Percentiles rank a stretch among this genome's conserved stretches.
These are phyloP conservation scores for Ganoderma multipileum DNA, from an alignment of 1,284 basidiomycete genomes.

Conservation along the genomic window DNA sequence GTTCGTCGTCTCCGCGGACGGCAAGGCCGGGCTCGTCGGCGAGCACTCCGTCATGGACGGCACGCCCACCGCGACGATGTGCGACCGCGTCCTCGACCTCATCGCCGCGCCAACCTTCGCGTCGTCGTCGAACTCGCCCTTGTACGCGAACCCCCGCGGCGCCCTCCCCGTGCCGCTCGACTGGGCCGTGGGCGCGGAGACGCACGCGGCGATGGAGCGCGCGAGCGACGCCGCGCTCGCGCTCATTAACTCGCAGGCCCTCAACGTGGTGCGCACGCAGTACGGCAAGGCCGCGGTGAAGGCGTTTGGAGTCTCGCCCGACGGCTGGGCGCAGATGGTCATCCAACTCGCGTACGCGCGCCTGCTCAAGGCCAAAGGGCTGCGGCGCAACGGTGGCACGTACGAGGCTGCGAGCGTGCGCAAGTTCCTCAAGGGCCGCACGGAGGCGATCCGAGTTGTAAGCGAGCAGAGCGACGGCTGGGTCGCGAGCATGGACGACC, in stretches of 20 bases:
- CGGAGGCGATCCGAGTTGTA: constrained; percentile 87
- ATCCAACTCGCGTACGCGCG: constrained; percentile 87
- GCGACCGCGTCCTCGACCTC: constrained; percentile 75
- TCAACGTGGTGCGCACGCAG: constrained; percentile 70
- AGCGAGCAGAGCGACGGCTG: constrained; percentile 77
- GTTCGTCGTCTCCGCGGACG: constrained; percentile 84
- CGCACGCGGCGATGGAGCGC: constrained; percentile 55
- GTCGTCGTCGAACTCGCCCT: constrained; percentile 41
- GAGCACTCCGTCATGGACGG: constrained; percentile 95
- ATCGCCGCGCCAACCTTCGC: constrained; percentile 67
- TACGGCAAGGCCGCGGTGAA: constrained; percentile 94
- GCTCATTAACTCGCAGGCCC: constrained; percentile 72
- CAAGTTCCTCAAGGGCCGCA: constrained; percentile 85
- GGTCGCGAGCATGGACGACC: constrained; percentile 76
- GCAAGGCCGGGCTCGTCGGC: constrained; percentile 84
- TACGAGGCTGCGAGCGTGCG: constrained; percentile 92
- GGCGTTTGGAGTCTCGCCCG: constrained; percentile 83
- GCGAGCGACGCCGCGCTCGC: constrained; percentile 65
- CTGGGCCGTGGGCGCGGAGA: constrained; percentile 65
- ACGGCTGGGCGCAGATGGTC: constrained; percentile 93
- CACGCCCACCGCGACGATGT: constrained; percentile 67
- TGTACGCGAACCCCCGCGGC: constrained; percentile 30
- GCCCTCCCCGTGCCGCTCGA: constrained; percentile 54
- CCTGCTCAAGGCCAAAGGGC: constrained; percentile 51
- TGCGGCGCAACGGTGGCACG: constrained; percentile 64